Evolutionary conservation across 208 protist genomes (phyloP), one percentile per base, ranked within the genome.

Genomic region (Acanthamoeba royreba): DNA sequence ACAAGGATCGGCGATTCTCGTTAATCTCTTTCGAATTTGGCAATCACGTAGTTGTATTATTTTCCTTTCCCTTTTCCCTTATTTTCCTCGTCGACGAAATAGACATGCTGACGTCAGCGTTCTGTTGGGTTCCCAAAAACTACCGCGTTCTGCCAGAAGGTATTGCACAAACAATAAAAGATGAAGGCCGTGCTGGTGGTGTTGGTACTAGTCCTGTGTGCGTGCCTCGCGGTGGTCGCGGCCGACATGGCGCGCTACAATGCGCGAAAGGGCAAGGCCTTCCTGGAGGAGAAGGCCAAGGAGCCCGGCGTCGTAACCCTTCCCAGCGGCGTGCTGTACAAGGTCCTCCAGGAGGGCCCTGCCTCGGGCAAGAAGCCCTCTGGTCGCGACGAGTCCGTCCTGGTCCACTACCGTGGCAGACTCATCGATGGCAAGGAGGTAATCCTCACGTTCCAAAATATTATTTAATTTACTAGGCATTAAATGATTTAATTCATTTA

Each of bases 381-480:
- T 5, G 49, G 28, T 0, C 8, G 5, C 2, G 81, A 89, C 81
- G 52, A n/a, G n/a, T 61, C 49, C 45, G 81, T 89, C 1, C 46
- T 52, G 17, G 81, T 89, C 11, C 81, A 89, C 81, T 89, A 89
- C 49, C 46, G 49, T 8, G 81, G 81, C 45, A 58, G 35, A 25
- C 81, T 89, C 0, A 89, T 89, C 53, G 81, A 89, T 45, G 81
- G 81, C 25, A 89, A 28, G 42, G 81, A 69, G 72, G 72, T 83
- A 83, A 47, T 7, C 25, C 4, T n/a, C n/a, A n/a, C n/a, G n/a
- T n/a, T n/a, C n/a, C n/a, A n/a, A n/a, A n/a, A n/a, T n/a, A n/a
- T n/a, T n/a, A n/a, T n/a, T n/a, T n/a, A n/a, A n/a, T n/a, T n/a
- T n/a, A n/a, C 63, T 5, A n/a, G 17, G 19, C 2, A 2, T 40